Conservation (phyloP, 257 asterid species). For the Mentha longifolia region DNA sequence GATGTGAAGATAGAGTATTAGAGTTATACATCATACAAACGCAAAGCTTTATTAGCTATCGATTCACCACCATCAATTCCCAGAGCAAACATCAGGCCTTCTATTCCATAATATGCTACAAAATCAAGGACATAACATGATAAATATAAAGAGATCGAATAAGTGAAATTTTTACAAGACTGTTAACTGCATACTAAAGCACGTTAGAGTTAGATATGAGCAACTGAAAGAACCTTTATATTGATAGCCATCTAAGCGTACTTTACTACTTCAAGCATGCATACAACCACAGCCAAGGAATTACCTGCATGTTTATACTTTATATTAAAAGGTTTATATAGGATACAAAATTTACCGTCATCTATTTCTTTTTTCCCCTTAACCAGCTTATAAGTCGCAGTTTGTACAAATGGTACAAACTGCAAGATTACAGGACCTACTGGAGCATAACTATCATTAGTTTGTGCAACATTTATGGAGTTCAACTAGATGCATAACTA, state of each 20-base stretch:
- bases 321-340: constrained; percentile 6
- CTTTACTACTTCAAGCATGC: constrained; percentile 24
- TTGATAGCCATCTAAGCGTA: constrained; percentile 12
- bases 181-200: constrained; percentile 1
- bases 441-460: not conserved
- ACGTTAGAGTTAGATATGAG: constrained; percentile 13
- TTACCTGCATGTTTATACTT: constrained; percentile 16
- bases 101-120: constrained; percentile 61
- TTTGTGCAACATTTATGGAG: not conserved
- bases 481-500: constrained; percentile 17
- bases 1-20: constrained; percentile 21
- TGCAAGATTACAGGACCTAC: constrained; percentile 6
- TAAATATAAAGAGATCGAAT: constrained; percentile 6
- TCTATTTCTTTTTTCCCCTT: not conserved
- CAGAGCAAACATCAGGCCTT: constrained; percentile 44
- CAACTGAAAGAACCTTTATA: constrained; percentile 3
- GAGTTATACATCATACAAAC: constrained; percentile 56
- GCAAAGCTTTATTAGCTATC: constrained; percentile 50
- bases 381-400: not conserved
- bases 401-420: constrained; percentile 6
- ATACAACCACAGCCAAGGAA: constrained; percentile 14
- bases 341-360: constrained; percentile 9
- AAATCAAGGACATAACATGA: constrained; percentile 25
- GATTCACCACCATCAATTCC: constrained; percentile 73
- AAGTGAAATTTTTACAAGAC: not conserved